phyloP scores from a whole-genome alignment of 1,284 basidiomycete species.

The Malassezia dermatis region DNA sequence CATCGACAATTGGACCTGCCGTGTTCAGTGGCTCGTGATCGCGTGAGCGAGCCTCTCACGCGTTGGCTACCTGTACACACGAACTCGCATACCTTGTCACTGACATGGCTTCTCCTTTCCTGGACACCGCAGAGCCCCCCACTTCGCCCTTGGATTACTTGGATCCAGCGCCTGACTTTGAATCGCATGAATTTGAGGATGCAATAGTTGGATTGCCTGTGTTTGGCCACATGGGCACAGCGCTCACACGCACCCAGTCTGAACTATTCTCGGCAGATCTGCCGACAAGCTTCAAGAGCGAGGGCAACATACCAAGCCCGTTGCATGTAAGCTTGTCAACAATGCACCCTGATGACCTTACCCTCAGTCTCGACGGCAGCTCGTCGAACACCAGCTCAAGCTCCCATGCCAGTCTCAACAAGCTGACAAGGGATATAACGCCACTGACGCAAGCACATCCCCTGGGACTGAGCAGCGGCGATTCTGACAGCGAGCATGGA shows the following conservation, averaged over 20 bases:
- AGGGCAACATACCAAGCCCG: background rate
- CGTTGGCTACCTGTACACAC: background rate
- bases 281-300: background rate
- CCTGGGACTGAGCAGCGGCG: background rate
- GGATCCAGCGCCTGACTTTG: slow-evolving; percentile 1
- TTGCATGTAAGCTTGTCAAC: background rate
- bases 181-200: slow-evolving; percentile 1
- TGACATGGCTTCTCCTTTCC: background rate
- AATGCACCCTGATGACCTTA: slow-evolving; percentile 7
- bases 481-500: slow-evolving; percentile 11
- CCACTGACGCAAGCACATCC: background rate
- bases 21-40: background rate
- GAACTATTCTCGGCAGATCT: background rate
- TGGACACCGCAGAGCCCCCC: background rate
- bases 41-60: slow-evolving; percentile 1
- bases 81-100: background rate
- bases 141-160: background rate
- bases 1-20: background rate
- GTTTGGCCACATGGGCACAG: background rate
- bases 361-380: slow-evolving; percentile 10
- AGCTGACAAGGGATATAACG: background rate
- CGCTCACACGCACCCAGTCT: background rate
- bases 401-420: slow-evolving; percentile 1
- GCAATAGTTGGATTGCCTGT: background rate
- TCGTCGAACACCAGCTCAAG: slow-evolving; percentile 11